A percentile compares a stretch with the other conserved stretches of the same genome.
Conservation (phyloP, 2,329 filamentous ascomycete genomes). For the Plectosphaerella sp. region DNA sequence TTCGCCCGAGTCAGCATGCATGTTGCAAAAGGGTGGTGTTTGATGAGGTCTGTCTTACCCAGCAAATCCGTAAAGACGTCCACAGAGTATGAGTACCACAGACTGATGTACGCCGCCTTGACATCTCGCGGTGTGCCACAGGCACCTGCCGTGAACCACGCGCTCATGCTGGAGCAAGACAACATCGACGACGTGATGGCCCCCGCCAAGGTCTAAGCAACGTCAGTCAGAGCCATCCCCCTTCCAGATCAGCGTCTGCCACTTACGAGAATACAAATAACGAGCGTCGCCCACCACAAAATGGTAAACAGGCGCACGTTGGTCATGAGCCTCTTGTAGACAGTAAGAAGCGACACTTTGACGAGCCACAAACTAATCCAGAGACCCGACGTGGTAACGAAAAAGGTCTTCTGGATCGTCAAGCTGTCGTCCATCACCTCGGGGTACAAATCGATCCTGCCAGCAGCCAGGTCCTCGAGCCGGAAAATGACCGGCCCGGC, state of each 20-base stretch:
- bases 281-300: constrained; percentile 10
- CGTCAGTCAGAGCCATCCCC: background rate
- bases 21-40: too few relatives aligned
- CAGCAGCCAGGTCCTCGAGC: constrained; percentile 5
- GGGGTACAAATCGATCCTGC: constrained; percentile 4
- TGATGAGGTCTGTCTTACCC: constrained; percentile 1
- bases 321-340: constrained; percentile 9
- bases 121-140: constrained; percentile 9
- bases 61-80: constrained; percentile 11
- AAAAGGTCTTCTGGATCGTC: constrained; percentile 8
- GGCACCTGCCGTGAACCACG: constrained; percentile 10
- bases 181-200: constrained; percentile 12
- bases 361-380: constrained; percentile 12
- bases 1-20: too few relatives aligned
- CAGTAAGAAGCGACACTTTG: constrained; percentile 7
- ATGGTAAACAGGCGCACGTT: constrained; percentile 4
- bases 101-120: constrained; percentile 8
- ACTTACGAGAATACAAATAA: constrained; percentile 8
- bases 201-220: constrained; percentile 6
- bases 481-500: constrained; percentile 8
- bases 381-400: constrained; percentile 8
- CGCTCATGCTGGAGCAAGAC: constrained; percentile 10
- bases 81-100: constrained; percentile 11
- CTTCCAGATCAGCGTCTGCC: background rate
- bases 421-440: constrained; percentile 3